Evolutionary conservation across 2,329 filamentous ascomycete species (phyloP).

Genomic region (Torrubiella hemipterigena): DNA sequence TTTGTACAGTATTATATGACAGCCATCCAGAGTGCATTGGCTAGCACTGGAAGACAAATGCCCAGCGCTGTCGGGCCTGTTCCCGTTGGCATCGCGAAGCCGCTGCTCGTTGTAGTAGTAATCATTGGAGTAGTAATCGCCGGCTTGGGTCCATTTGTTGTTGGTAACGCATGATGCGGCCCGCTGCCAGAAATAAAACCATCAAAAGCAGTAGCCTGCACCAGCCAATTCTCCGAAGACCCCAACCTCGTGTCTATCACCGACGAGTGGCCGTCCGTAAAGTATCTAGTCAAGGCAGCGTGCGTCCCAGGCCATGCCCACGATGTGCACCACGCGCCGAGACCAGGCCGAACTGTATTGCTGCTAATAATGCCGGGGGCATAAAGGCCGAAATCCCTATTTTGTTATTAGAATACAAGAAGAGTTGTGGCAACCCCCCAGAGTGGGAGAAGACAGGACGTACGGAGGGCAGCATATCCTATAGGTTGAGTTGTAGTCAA

Average conservation of each 20-base stretch:
- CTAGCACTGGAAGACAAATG: too few relatives aligned
- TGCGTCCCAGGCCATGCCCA: conserved; percentile 1
- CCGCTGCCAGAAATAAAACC: too few relatives aligned
- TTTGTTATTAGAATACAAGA: too few relatives aligned
- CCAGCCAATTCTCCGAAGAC: background rate
- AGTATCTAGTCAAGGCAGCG: conserved; percentile 1
- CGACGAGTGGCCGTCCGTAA: background rate
- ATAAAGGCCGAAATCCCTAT: too few relatives aligned
- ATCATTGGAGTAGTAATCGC: background rate
- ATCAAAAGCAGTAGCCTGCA: conserved; percentile 4
- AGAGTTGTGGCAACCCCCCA: too few relatives aligned
- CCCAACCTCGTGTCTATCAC: background rate
- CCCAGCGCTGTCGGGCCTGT: background rate
- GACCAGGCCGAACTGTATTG: conserved; percentile 2
- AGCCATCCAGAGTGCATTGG: too few relatives aligned
- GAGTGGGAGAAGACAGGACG: background rate
- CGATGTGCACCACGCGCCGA: conserved; percentile 3
- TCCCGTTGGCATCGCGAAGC: background rate
- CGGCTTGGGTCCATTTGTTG: background rate
- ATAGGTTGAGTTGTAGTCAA: conserved; percentile 1
- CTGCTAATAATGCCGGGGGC: background rate
- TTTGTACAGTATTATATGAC: too few relatives aligned
- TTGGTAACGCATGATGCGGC: too few relatives aligned
- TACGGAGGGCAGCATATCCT: conserved; percentile 4
- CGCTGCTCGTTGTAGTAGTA: background rate